Base-by-base conservation (phyloP, 1,139 yeast genomes). In the Hemisphaericaspora xylofermentans region DNA sequence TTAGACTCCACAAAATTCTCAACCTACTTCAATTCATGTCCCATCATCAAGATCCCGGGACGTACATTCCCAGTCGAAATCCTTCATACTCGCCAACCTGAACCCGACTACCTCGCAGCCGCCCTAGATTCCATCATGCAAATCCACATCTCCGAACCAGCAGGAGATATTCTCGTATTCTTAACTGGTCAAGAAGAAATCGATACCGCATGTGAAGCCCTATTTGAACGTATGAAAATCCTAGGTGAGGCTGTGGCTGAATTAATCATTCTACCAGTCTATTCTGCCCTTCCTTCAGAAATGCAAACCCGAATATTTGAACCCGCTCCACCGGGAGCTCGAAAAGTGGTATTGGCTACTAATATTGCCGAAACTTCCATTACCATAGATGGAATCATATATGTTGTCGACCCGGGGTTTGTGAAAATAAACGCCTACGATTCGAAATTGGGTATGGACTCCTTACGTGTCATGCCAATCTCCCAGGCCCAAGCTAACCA, bases 181-280 rank as follows among this genome's bases (percentile, higher is more conserved):
- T 66, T 88, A 46, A 88, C 96, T 0, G 96, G 96, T 57, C 93
- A 88, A 56, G 96, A 88, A 46, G 96, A 88, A 57, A 91, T 91
- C 56, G 98, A 91, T 55, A 83, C 95, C 0, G 82, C 94, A 45
- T 87, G 94, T 56, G 95, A 88, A 53, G 78, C 82, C 0, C 62
- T 89, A 6, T 74, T 64, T 45, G 86, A 85, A 47, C 71, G 88
- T 44, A 75, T 84, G 57, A 81, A 84, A 51, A 72, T 79, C 0
- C 61, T 89, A 39, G 91, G 88, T 3, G 76, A 80, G 27, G 63
- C 77, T 0, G 75, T 79, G 0, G 76, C 82, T 0, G 94, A 88
- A 42, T 66, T 91, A 38, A 66, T 88, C 16, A 80, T 91, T 12
- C 63, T 89, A n/a, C 98, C 98, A 0, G 94, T 93, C 2, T 93